Percentiles rank a stretch among this genome's conserved stretches.
Conservation (phyloP, 257 asterid genomes). For the Echium plantagineum region DNA sequence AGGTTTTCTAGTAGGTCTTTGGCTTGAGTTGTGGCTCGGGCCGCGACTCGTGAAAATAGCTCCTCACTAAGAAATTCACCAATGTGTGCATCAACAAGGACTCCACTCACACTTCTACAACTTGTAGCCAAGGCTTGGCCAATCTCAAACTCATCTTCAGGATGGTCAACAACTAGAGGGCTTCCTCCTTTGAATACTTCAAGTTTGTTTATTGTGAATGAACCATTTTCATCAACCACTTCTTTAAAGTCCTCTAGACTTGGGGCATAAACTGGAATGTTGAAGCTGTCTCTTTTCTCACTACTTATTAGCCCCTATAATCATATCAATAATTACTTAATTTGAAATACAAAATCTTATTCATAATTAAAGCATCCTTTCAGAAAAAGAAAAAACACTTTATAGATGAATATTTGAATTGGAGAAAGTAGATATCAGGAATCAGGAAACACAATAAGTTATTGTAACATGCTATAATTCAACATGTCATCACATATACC, state of each 20-base stretch:
- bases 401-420: too few relatives aligned
- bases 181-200: constrained; percentile 82
- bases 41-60: constrained; percentile 55
- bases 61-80: constrained; percentile 68
- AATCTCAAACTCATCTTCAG: constrained; percentile 68
- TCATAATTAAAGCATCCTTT: too few relatives aligned
- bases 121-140: constrained; percentile 84
- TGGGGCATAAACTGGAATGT: constrained; percentile 87
- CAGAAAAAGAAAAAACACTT: too few relatives aligned
- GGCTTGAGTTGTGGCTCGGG: constrained; percentile 58
- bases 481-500: constrained; percentile 2
- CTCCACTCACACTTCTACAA: constrained; percentile 80
- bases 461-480: neutral
- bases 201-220: constrained; percentile 56
- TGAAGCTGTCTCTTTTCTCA: constrained; percentile 76
- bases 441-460: neutral
- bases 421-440: too few relatives aligned
- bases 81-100: constrained; percentile 87
- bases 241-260: constrained; percentile 85
- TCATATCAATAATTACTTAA: neutral
- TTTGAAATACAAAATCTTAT: neutral
- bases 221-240: constrained; percentile 72
- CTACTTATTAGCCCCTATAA: constrained; percentile 58
- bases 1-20: constrained; percentile 65
- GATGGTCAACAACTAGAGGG: constrained; percentile 77